phyloP scores from a whole-genome alignment of 306 rosid genomes.

The Macrotyloma uniflorum region DNA sequence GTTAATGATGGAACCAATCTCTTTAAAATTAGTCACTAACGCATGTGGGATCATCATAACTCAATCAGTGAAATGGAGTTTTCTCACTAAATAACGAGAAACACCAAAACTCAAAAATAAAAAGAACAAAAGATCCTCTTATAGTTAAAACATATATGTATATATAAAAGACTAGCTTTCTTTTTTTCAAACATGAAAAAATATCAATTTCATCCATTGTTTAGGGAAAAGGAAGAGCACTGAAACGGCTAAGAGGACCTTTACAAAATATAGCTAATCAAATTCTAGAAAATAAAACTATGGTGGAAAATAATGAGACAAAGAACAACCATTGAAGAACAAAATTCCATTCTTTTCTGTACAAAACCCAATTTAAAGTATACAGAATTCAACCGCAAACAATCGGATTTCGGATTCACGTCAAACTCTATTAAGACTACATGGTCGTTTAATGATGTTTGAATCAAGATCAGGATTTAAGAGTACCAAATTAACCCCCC shows the following conservation, averaged over 20 bases:
- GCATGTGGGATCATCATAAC: constrained; percentile 47
- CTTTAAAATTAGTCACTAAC: constrained; percentile 30
- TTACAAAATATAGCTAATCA: constrained; percentile 15
- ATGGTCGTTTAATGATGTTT: not conserved
- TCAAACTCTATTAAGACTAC: not conserved
- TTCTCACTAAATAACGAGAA: constrained; percentile 29
- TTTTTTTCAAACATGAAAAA: not conserved
- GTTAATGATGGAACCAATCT: constrained; percentile 40
- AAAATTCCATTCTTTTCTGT: not conserved
- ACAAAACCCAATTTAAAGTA: not conserved
- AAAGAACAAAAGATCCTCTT: not conserved
- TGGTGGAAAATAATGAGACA: not conserved
- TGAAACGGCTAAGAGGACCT: not conserved
- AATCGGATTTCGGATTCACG: not conserved
- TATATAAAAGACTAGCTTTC: not conserved
- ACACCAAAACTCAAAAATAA: constrained; percentile 27
- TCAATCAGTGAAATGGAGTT: constrained; percentile 38
- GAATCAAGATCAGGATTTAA: not conserved
- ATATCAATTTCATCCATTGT: constrained; percentile 17
- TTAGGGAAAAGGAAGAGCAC: not conserved
- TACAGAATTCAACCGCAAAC: not conserved
- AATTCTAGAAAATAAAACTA: not conserved
- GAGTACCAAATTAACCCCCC: not conserved
- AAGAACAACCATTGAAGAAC: not conserved
- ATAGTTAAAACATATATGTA: not conserved